A percentile compares a stretch with the other conserved stretches of the same genome.
Conservation (phyloP, 257 asterid species). For the Solanum bulbocastanum region DNA sequence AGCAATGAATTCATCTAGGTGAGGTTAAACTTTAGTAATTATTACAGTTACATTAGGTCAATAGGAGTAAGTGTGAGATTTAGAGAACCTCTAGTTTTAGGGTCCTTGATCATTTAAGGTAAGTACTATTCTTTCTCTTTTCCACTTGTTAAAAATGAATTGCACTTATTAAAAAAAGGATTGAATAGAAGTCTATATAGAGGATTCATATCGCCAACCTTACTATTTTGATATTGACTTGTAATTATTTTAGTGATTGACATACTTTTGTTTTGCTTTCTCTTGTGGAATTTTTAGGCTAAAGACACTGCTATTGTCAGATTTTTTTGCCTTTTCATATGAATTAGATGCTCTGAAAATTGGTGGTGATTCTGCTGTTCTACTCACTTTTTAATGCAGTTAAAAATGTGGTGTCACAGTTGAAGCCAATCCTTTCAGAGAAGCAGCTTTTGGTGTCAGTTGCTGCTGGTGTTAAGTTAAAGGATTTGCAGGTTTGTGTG, state of each 20-base stretch:
- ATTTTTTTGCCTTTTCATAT: not conserved
- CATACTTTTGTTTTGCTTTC: not conserved
- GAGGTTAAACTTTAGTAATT: not conserved
- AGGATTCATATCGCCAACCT: not conserved
- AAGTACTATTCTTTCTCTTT: not conserved
- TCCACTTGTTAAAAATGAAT: not conserved
- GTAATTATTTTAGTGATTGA: not conserved
- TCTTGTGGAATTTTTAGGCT: not conserved
- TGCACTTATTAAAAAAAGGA: not conserved
- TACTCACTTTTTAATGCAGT: constrained; percentile 23
- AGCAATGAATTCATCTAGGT: not conserved
- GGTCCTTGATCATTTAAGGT: not conserved
- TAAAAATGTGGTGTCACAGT: constrained; percentile 54
- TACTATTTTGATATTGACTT: not conserved
- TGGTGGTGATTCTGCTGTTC: not conserved
- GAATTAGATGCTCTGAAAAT: not conserved
- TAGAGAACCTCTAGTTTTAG: not conserved
- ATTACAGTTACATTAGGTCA: not conserved
- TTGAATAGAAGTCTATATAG: not conserved
- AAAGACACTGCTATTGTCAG: not conserved
- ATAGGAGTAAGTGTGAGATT: not conserved
- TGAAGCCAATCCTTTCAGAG: constrained; percentile 58
- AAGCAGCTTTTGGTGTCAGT: constrained; percentile 82
- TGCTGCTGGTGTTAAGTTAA: constrained; percentile 85
- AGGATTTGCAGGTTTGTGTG: constrained; percentile 77